Base-by-base conservation (phyloP, 768 basidiomycete genomes). In the Solioccasus polychromus region DNA sequence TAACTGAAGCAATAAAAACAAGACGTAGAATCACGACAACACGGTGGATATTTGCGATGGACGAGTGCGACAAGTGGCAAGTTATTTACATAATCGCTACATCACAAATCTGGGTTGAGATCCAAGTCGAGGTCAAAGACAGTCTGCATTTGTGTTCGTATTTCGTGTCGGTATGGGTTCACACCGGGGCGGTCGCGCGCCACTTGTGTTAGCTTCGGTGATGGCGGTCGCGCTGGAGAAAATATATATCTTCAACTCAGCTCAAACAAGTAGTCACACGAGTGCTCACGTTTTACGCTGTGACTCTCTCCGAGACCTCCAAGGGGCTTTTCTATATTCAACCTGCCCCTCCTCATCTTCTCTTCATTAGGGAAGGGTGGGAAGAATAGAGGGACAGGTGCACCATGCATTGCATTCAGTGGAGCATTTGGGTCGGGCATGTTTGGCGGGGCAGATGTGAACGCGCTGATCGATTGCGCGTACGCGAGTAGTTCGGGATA, bases 311-410 rank as follows among this genome's bases (percentile, higher is more conserved):
- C 90, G 37, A 86, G 74, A 35, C 80, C 65, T 5, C 85, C 90
- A 46, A 91, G 73, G 1, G 88, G 89, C 22, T 83, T 85, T 63
- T 90, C 88, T 18, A 81, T 82, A 58, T 86, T 89, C 64, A 91
- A 77, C 45, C 77, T 76, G 1, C 90, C 90, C 20, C 83, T 76
- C 41, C 89, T 82, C 87, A 92, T 90, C 67, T 89, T 92, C 63
- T 91, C 90, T 68, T 91, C 89, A 59, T 90, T 91, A 1, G 90
- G 90, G 64, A 91, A 92, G 10, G 91, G 91, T 29, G 89, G 89
- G 69, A 91, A 90, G 74, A 92, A 91, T 32, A 88, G 60, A 15
- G 85, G 86, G 15, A 83, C 82, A 1, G 85, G 85, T 10, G 82
- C 82, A 54, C 85, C 87, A 8, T 84, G 85, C 40, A 52, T 10